Conservation (phyloP, 2,329 filamentous ascomycete genomes). For the Botrytis hyacinthi region DNA sequence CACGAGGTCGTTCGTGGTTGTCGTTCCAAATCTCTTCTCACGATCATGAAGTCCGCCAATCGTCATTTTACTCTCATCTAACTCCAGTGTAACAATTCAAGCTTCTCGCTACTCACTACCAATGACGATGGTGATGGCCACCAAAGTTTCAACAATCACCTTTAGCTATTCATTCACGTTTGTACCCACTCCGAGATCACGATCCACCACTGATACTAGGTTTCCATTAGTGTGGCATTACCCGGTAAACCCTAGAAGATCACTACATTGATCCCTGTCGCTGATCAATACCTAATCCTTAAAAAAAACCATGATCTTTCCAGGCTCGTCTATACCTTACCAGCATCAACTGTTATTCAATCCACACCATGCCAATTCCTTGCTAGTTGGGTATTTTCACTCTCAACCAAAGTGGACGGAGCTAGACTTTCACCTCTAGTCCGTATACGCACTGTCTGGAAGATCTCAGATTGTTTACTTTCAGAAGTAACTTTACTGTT, state of each 20-base stretch:
- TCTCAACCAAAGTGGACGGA: neutral
- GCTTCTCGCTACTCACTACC: neutral
- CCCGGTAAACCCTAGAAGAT: neutral
- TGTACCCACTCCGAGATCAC: neutral
- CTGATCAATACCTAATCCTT: neutral
- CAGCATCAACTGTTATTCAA: neutral
- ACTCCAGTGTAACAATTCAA: neutral
- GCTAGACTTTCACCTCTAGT: neutral
- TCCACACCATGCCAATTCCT: neutral
- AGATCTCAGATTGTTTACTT: neutral
- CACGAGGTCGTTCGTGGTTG: neutral
- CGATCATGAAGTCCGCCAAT: neutral
- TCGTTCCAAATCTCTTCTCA: neutral
- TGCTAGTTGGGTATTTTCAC: neutral
- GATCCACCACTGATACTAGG: neutral
- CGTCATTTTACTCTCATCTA: constrained; percentile 5
- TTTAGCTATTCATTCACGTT: neutral
- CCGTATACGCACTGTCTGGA: neutral
- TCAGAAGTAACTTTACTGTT: neutral
- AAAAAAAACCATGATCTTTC: neutral
- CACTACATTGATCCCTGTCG: neutral
- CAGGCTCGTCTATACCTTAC: neutral
- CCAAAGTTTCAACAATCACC: neutral
- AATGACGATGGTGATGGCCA: neutral
- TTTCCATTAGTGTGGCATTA: neutral